Evolutionary conservation across 2,329 filamentous ascomycete species (phyloP), one percentile per base, ranked within the genome.

Genomic region (Gnomoniopsis smithogilvyi): DNA sequence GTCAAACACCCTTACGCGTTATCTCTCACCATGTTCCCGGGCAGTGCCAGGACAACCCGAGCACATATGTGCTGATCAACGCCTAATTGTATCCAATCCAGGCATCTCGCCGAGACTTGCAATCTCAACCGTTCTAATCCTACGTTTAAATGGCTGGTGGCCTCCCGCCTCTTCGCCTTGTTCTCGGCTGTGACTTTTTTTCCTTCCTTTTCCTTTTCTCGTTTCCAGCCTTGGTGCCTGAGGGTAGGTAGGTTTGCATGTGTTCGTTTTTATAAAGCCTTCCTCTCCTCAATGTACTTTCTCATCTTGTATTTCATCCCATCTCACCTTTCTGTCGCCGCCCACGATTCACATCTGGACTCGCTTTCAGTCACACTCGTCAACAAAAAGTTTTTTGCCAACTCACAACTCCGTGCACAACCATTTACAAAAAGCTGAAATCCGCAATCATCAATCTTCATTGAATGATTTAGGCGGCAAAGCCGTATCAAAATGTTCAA

Each of bases 401-500:
- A n/a, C 33, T 36, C 34, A 51, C 36, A 41, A n/a, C 12, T 36
- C 21, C 51, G 45, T 41, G 38, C 17, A 38, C 46, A 26, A 47
- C 48, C 43, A 48, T 55, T 59, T n/a, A n/a, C n/a, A n/a, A n/a
- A n/a, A n/a, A n/a, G n/a, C n/a, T n/a, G n/a, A n/a, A n/a, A n/a
- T n/a, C n/a, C n/a, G n/a, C n/a, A n/a, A n/a, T n/a, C n/a, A n/a
- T n/a, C n/a, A n/a, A n/a, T n/a, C n/a, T n/a, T n/a, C n/a, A n/a
- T n/a, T n/a, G n/a, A n/a, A n/a, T n/a, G 61, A 56, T 19, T 34
- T 30, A 48, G 24, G 58, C 48, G 38, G 51, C 34, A 30, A 30
- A 46, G 51, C 47, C 34, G 49, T 49, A 54, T 63, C 67, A 73
- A 68, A 30, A 83, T 81, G 81, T 83, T 82, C 67, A 56, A 36